Percentiles rank a stretch among this genome's conserved stretches.
Conservation (phyloP, 805 yeast genomes). For the Myxozyma monticola region DNA sequence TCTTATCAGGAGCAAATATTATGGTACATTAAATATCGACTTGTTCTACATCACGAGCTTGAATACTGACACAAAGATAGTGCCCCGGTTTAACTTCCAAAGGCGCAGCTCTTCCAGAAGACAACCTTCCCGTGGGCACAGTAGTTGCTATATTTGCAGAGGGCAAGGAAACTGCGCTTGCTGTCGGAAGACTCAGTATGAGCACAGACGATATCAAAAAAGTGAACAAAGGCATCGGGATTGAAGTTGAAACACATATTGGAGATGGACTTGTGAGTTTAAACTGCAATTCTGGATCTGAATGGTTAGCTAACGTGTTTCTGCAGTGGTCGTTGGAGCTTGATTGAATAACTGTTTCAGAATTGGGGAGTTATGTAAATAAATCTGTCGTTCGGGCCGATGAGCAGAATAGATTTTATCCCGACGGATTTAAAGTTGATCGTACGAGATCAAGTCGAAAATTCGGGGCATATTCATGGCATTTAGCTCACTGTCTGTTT, state of each 20-base stretch:
- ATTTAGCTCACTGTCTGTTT: too few species aligned
- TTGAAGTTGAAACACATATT: constrained; percentile 76
- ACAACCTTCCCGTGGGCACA: constrained; percentile 65
- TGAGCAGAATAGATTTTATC: too few species aligned
- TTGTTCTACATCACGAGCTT: background rate
- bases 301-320: background rate
- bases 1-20: constrained; percentile 91
- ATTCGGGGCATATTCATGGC: too few species aligned
- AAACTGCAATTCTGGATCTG: background rate
- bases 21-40: constrained; percentile 64
- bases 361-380: too few species aligned
- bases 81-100: constrained; percentile 36
- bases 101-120: constrained; percentile 47
- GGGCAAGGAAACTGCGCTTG: constrained; percentile 88
- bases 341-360: constrained; percentile 5
- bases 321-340: constrained; percentile 25
- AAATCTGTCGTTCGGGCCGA: too few species aligned
- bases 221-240: constrained; percentile 84
- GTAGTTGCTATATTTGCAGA: constrained; percentile 85
- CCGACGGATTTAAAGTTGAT: too few species aligned
- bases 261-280: constrained; percentile 70
- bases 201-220: constrained; percentile 83
- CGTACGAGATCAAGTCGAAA: too few species aligned
- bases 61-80: constrained; percentile 7
- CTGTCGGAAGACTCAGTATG: constrained; percentile 85